A percentile compares a stretch with the other conserved stretches of the same genome.
phyloP scores from a whole-genome alignment of 257 asterid genomes.

The Parsonsia alboflavescens region DNA sequence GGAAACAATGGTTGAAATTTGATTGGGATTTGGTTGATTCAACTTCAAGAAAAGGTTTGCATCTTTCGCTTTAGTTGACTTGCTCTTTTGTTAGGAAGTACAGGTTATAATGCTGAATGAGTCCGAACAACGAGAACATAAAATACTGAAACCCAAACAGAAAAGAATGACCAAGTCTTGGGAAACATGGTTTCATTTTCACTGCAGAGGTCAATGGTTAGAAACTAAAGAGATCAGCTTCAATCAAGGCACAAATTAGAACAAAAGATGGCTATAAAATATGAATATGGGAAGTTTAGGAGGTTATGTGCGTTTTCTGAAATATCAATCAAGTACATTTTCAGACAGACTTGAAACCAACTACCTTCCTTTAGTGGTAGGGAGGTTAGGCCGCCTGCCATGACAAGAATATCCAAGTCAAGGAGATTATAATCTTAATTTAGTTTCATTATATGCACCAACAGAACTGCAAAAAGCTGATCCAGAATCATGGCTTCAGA shows the following conservation, averaged over 20 bases:
- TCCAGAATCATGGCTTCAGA: background rate
- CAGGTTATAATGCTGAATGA: background rate
- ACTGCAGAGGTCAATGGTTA: background rate
- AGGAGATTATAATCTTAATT: background rate
- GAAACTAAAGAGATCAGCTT: constrained; percentile 15
- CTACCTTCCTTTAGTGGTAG: background rate
- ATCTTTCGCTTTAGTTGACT: constrained; percentile 20
- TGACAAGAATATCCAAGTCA: background rate
- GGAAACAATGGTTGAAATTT: constrained; percentile 22
- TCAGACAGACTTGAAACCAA: background rate
- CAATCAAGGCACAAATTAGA: constrained; percentile 32
- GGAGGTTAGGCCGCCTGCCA: constrained; percentile 1
- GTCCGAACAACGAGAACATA: background rate
- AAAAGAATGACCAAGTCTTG: too few species aligned
- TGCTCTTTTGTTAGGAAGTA: background rate
- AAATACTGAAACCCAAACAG: background rate
- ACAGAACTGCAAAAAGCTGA: background rate
- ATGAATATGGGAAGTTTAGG: background rate
- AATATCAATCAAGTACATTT: background rate
- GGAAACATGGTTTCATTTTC: constrained; percentile 1
- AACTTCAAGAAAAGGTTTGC: background rate
- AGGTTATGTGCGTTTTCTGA: background rate
- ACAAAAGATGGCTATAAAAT: background rate
- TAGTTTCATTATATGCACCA: background rate
- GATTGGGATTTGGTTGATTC: constrained; percentile 23